Evolutionary conservation across 371 early-diverging fungal genomes (phyloP), one percentile per base, ranked within the genome.

Genomic region (Smittium culicis): DNA sequence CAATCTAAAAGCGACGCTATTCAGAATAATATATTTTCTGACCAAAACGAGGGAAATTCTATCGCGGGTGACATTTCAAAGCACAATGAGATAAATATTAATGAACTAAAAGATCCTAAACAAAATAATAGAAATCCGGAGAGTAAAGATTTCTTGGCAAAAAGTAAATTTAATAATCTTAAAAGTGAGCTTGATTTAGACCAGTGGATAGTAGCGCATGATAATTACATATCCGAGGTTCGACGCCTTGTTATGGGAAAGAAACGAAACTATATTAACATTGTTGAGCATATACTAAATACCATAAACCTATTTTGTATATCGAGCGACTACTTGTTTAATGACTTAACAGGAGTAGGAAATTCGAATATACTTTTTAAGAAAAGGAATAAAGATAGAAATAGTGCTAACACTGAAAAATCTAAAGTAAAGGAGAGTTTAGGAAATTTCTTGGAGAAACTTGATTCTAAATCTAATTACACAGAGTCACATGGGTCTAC

Each of bases 151-250:
- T 29, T n/a, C n/a, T 29, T 59, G 31, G 31, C 11, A 29, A 59
- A n/a, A 33, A 63, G n/a, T 33, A 33, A 11, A 45, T 45, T 45
- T 20, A 45, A 45, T 5, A 31, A 62, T 27, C 55, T 34, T 30
- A 61, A 59, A 17, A 55, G 54, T 57, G 78, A 71, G 30, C 60
- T 81, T 1, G 91, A 89, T 73, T 70, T 91, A 27, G 90, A 92
- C 69, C 74, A 76, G 1, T 73, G 90, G 57, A 89, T 88, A 45
- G 79, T 79, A 31, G 86, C 88, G 0, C 92, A 92, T 67, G 68
- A 79, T 29, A 76, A 72, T 32, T 91, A 88, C 58, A 71, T 91
- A 28, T 66, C 58, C 0, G 80, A 83, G 32, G 81, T 90, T 35
- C 80, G 83, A 0, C 77, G 81, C 31, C 82, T 88, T 35, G 83